Conservation (phyloP, 345 rosid species). For the Murraya koenigii region DNA sequence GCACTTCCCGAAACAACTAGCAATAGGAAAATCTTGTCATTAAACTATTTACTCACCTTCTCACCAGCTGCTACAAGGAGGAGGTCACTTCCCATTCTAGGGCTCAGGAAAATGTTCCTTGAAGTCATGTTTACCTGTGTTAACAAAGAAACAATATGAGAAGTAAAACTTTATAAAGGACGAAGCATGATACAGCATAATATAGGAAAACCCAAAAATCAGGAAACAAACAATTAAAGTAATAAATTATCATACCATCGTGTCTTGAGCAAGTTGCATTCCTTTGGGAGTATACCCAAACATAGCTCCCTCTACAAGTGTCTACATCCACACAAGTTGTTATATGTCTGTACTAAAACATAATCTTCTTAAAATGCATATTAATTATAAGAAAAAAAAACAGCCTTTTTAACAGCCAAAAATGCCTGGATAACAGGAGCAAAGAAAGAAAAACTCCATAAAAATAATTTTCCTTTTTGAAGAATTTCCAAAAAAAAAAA, state of each 20-base stretch:
- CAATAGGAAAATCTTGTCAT: background rate
- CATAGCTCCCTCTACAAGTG: conserved; percentile 90
- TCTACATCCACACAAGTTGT: conserved; percentile 43
- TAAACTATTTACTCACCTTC: conserved; percentile 46
- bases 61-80: conserved; percentile 82
- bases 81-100: conserved; percentile 68
- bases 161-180: background rate
- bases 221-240: background rate
- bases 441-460: background rate
- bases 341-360: background rate
- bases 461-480: background rate
- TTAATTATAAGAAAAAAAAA: background rate
- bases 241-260: conserved; percentile 47
- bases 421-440: background rate
- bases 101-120: conserved; percentile 50
- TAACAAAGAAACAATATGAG: conserved; percentile 13
- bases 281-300: conserved; percentile 72
- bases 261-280: conserved; percentile 88
- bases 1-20: background rate
- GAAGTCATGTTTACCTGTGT: conserved; percentile 65
- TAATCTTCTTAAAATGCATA: conserved; percentile 5
- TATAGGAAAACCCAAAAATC: background rate
- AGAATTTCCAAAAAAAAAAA: background rate
- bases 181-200: background rate
- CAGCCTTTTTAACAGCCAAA: background rate